Base-by-base conservation (phyloP, 495 filamentous ascomycete genomes). In the Tuber umbilicatum region DNA sequence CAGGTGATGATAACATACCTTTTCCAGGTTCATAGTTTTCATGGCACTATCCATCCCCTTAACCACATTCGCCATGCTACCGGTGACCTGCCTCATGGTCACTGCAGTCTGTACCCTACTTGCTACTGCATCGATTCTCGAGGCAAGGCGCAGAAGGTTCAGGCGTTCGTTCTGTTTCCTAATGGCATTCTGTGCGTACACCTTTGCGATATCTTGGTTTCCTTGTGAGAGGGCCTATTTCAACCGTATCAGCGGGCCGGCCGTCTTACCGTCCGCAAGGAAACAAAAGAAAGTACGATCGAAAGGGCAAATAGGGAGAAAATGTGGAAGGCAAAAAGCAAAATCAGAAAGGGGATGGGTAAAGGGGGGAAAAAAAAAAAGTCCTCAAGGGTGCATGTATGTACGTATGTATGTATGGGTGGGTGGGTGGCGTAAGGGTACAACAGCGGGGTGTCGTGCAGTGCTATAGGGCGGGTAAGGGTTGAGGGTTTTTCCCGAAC, bases 131-230 rank as follows among this genome's bases (percentile, higher is more conserved):
- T 91, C 89, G 77, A 91, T 89, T 37, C 89, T 79, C 23, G 86
- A 87, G 17, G 83, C 89, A 23, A 91, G 84, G 9, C 87, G 82
- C 38, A 91, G 85, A 31, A 91, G 87, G 79, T 91, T 89, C 74
- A 90, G 81, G 68, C 88, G 86, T 79, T 91, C 89, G 81, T 90
- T 92, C 77, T 89, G 87, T 85, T 94, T 93, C 6, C 92, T 90
- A 71, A 92, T 92, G 64, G 92, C 91, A 82, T 94, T 94, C 82
- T 93, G 91, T n/a, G 89, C 89, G 83, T 93, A 93, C 82, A 93
- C 90, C 80, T 91, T 91, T 38, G 90, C 91, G 73, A 92, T 93
- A 80, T 94, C 92, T 82, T 88, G 83, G 86, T 91, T 85, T 86
- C 88, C 85, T 85, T 88, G 85, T 80, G 88, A 86, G 83, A 90